A percentile compares a stretch with the other conserved stretches of the same genome.
phyloP scores from a whole-genome alignment of 169 alveolate genomes.

The Theileria luwenshuni region DNA sequence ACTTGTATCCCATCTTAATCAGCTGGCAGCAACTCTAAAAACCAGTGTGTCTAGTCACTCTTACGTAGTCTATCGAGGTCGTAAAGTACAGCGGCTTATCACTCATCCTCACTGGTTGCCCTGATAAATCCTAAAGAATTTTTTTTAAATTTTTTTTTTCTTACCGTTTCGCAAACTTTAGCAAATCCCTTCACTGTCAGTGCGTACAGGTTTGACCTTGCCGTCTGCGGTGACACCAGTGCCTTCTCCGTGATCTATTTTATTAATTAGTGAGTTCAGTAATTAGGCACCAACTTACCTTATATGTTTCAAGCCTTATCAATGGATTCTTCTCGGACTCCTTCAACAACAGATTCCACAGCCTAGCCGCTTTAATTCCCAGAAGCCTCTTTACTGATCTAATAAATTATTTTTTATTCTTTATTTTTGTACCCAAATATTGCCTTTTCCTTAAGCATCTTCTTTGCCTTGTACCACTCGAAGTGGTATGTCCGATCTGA shows the following conservation, averaged over 20 bases:
- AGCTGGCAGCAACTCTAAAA: constrained; percentile 45
- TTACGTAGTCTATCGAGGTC: constrained; percentile 36
- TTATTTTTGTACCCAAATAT: constrained; percentile 42
- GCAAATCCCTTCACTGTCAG: constrained; percentile 63
- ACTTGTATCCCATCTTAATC: constrained; percentile 44
- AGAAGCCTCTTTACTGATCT: constrained; percentile 53
- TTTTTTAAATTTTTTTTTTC: background rate
- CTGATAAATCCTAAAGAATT: constrained; percentile 23
- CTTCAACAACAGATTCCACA: constrained; percentile 63
- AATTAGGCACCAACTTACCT: constrained; percentile 10
- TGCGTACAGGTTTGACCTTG: constrained; percentile 48
- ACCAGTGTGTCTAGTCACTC: background rate
- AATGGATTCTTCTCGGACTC: constrained; percentile 23
- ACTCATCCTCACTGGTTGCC: constrained; percentile 18
- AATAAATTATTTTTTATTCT: background rate
- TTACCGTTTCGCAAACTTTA: constrained; percentile 44
- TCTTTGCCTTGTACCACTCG: constrained; percentile 60
- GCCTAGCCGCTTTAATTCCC: constrained; percentile 58
- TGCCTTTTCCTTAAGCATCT: constrained; percentile 55
- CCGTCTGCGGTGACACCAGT: constrained; percentile 69
- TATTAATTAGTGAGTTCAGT: too few relatives aligned
- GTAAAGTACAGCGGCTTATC: constrained; percentile 53
- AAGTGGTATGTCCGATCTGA: constrained; percentile 35
- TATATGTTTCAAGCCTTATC: constrained; percentile 39
- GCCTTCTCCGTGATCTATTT: constrained; percentile 44